These are phyloP conservation scores for Sisymbrium altissimum DNA, from an alignment of 345 rosid genomes.

Conservation along the genomic window DNA sequence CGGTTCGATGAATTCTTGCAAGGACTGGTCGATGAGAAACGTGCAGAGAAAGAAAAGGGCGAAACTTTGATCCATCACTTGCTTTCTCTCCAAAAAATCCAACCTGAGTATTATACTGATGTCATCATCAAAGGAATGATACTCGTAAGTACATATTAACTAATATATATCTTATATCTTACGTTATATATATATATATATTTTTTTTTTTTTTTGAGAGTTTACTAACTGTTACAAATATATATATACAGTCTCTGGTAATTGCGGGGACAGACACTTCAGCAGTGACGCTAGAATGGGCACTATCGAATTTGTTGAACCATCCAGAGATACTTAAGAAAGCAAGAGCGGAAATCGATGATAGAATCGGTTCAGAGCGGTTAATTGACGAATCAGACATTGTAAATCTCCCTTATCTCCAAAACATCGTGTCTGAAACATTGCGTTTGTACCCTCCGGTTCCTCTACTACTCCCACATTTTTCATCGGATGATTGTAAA, in stretches of 20 bases:
- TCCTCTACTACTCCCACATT: conserved; percentile 42
- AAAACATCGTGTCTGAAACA: conserved; percentile 40
- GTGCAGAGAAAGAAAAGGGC: conserved; percentile 16
- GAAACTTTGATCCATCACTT: conserved; percentile 50
- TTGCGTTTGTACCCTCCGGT: conserved; percentile 39
- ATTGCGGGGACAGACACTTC: conserved; percentile 51
- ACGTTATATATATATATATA: too few relatives aligned
- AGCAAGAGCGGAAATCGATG: conserved; percentile 36
- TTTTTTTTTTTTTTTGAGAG: too few relatives aligned
- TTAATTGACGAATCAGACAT: conserved; percentile 40
- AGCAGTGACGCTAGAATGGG: conserved; percentile 46
- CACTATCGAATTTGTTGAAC: conserved; percentile 44
- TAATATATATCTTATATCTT: neutral
- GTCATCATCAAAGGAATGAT: conserved; percentile 49
- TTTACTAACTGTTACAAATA: too few relatives aligned
- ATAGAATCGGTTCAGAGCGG: conserved; percentile 24
- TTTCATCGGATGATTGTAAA: conserved; percentile 39
- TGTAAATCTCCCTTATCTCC: conserved; percentile 39
- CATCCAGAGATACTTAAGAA: conserved; percentile 38
- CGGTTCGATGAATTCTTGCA: conserved; percentile 44
- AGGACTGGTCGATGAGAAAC: conserved; percentile 45
- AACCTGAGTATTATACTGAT: conserved; percentile 49
- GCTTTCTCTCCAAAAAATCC: conserved; percentile 45
- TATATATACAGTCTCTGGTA: conserved; percentile 33
- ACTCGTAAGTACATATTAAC: conserved; percentile 20